These are phyloP conservation scores for Acorus gramineus DNA, from an alignment of 106 monocot genomes.

Conservation along the genomic window DNA sequence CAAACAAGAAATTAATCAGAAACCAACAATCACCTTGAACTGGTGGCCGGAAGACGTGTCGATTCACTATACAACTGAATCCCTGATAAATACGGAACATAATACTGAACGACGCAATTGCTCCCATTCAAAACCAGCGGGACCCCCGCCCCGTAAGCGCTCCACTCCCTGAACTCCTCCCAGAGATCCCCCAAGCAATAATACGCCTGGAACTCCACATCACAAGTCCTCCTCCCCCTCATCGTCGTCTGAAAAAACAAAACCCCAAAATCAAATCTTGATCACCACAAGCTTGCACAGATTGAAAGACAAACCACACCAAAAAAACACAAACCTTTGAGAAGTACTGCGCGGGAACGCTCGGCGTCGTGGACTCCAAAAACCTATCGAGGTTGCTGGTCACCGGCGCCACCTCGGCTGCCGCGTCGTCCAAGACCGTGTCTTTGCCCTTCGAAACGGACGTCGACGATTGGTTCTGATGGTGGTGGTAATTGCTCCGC, in stretches of 20 bases:
- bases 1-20: not conserved
- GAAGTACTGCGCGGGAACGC: constrained; percentile 30
- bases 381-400: constrained; percentile 59
- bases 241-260: constrained; percentile 27
- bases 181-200: constrained; percentile 54
- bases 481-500: constrained; percentile 2
- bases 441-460: not conserved
- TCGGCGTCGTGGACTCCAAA: constrained; percentile 47
- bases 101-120: constrained; percentile 64
- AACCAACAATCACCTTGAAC: constrained; percentile 24
- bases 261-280: not conserved
- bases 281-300: not conserved
- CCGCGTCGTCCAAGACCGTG: not conserved
- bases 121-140: constrained; percentile 53
- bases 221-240: constrained; percentile 39
- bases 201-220: constrained; percentile 31
- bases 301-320: not conserved
- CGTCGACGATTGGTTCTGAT: constrained; percentile 7
- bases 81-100: constrained; percentile 77
- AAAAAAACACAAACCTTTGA: constrained; percentile 38
- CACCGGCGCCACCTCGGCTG: not conserved
- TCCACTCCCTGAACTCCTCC: constrained; percentile 75
- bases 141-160: constrained; percentile 77
- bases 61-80: constrained; percentile 64
- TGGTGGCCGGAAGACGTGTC: constrained; percentile 3